These are phyloP conservation scores for Trichoderma cornu-damae DNA, from an alignment of 2,329 filamentous ascomycete genomes.

Conservation along the genomic window DNA sequence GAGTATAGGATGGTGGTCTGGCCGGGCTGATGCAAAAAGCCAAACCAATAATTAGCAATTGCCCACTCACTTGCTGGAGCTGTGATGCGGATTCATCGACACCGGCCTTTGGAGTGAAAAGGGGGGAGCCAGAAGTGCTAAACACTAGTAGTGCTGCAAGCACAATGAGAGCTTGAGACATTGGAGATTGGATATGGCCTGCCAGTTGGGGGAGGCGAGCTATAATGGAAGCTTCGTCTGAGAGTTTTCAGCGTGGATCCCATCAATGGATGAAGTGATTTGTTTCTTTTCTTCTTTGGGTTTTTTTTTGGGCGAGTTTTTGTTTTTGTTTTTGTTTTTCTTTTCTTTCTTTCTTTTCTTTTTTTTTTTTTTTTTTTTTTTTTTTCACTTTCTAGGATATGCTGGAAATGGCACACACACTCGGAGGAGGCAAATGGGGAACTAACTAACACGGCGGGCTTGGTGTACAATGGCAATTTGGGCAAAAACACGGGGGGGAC, in stretches of 20 bases:
- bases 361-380: not conserved
- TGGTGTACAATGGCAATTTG: constrained; percentile 9
- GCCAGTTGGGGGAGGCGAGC: not conserved
- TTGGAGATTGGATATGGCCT: not conserved
- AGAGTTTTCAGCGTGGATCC: not conserved
- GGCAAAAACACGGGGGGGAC: not conserved
- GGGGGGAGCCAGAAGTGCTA: not conserved
- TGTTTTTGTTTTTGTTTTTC: no score
- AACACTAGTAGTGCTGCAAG: not conserved
- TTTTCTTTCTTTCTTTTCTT: no score
- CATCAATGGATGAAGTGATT: not conserved
- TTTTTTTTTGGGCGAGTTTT: not conserved
- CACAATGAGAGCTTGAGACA: not conserved
- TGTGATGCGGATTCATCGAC: not conserved
- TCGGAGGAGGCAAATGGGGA: not conserved
- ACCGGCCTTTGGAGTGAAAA: not conserved
- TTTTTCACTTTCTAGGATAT: not conserved
- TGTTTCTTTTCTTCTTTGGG: no score
- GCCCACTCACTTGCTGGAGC: not conserved
- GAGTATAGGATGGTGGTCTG: not conserved
- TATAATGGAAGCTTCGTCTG: not conserved
- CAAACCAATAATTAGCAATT: not conserved
- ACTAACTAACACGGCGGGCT: constrained; percentile 2
- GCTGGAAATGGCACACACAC: not conserved
- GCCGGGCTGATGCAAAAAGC: not conserved